Percentiles rank a stretch among this genome's conserved stretches.
phyloP scores from a whole-genome alignment of 1,284 basidiomycete genomes.

The Mycosarcoma mackinlayi region DNA sequence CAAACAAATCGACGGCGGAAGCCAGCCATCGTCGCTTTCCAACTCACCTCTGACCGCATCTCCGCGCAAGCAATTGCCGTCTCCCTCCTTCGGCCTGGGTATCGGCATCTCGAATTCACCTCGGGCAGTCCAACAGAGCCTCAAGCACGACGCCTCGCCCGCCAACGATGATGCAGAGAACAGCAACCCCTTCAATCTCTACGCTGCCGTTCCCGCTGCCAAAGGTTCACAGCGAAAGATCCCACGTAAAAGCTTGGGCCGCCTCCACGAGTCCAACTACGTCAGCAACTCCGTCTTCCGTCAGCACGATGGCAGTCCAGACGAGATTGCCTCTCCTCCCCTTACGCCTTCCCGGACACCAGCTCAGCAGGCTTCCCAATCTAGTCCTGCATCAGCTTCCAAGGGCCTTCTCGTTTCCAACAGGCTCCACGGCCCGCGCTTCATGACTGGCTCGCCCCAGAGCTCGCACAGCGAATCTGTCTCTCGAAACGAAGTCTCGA shows the following conservation, averaged over 20 bases:
- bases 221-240: slow-evolving; percentile 24
- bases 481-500: neutral
- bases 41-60: slow-evolving; percentile 26
- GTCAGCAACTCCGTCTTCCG: slow-evolving; percentile 75
- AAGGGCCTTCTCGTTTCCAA: slow-evolving; percentile 82
- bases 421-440: slow-evolving; percentile 80
- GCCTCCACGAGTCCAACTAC: slow-evolving; percentile 49
- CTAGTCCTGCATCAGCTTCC: slow-evolving; percentile 44
- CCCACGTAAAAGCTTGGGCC: slow-evolving; percentile 53
- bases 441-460: slow-evolving; percentile 27
- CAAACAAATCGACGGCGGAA: slow-evolving; percentile 38
- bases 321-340: slow-evolving; percentile 32
- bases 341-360: slow-evolving; percentile 7
- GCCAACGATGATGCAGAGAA: slow-evolving; percentile 33
- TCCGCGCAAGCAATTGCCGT: slow-evolving; percentile 11
- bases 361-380: neutral
- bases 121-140: slow-evolving; percentile 10
- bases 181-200: slow-evolving; percentile 29
- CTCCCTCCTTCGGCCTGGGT: slow-evolving; percentile 53
- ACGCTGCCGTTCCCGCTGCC: slow-evolving; percentile 14
- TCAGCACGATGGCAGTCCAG: slow-evolving; percentile 61
- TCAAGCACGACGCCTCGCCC: slow-evolving; percentile 6
- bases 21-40: slow-evolving; percentile 15
- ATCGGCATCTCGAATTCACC: slow-evolving; percentile 48
- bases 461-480: slow-evolving; percentile 2